phyloP scores from a whole-genome alignment of 257 asterid species.

The Salvia hispanica region DNA sequence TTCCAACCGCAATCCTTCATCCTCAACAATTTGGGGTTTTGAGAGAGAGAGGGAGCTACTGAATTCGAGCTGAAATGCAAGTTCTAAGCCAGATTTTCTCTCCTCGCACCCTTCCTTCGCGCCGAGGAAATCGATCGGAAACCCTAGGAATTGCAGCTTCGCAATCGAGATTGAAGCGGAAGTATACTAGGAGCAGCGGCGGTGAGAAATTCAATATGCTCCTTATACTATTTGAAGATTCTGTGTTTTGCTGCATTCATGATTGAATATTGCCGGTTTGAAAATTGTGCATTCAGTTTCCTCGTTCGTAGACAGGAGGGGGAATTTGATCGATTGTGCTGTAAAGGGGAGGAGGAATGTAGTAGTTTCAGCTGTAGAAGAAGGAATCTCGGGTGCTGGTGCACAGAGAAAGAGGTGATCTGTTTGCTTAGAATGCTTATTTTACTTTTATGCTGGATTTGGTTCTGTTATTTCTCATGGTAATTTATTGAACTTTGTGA shows the following conservation, averaged over 20 bases:
- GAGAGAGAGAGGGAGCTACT: not conserved
- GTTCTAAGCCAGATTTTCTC: conserved; percentile 36
- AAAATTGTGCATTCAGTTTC: conserved; percentile 27
- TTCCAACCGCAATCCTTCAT: not conserved
- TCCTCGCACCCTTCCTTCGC: conserved; percentile 32
- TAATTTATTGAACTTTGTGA: not conserved
- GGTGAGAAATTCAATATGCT: conserved; percentile 31
- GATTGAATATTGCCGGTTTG: not conserved
- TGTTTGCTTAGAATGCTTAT: conserved; percentile 11
- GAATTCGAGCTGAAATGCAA: conserved; percentile 34
- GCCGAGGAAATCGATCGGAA: conserved; percentile 25
- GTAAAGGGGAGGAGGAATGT: conserved; percentile 31
- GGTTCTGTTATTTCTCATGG: not conserved
- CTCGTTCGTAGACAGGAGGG: conserved; percentile 25
- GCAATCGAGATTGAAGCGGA: conserved; percentile 24
- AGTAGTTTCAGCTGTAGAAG: conserved; percentile 42
- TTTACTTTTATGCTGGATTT: conserved; percentile 1
- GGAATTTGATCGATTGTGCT: conserved; percentile 28
- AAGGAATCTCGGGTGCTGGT: conserved; percentile 32
- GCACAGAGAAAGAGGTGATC: conserved; percentile 53
- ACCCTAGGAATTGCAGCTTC: conserved; percentile 35
- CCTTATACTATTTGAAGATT: not conserved
- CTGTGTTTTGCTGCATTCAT: not conserved
- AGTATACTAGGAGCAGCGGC: conserved; percentile 26
- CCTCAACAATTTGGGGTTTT: not conserved